Percentiles rank a stretch among this genome's conserved stretches.
Evolutionary conservation across 73 alveolate genomes (phyloP).

Genomic region (Effrenium voratum): DNA sequence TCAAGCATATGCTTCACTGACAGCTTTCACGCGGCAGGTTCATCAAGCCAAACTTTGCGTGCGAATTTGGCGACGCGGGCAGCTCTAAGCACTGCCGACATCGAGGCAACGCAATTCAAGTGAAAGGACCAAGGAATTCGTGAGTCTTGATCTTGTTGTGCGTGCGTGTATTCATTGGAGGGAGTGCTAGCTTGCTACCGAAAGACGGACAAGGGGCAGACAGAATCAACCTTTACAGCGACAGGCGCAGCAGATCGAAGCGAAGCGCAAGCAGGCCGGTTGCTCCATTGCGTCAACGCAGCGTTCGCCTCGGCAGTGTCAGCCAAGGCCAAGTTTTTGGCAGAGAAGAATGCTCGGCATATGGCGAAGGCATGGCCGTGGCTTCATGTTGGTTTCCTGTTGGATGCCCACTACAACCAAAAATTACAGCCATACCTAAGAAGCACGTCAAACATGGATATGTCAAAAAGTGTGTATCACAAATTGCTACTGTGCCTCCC

Average conservation of each 20-base stretch:
- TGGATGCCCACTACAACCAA: too few relatives aligned
- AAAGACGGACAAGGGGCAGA: too few relatives aligned
- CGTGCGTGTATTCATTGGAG: background rate
- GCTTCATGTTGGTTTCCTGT: too few relatives aligned
- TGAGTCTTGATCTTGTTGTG: background rate
- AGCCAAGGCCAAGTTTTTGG: conserved; percentile 40
- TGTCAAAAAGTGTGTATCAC: too few relatives aligned
- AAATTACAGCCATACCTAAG: too few relatives aligned
- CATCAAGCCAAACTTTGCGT: conserved; percentile 5
- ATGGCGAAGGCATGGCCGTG: conserved; percentile 38
- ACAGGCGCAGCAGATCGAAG: conserved; percentile 43
- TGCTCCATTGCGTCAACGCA: background rate
- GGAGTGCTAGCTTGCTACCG: too few relatives aligned
- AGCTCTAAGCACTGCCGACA: conserved; percentile 23
- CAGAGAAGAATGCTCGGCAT: conserved; percentile 49
- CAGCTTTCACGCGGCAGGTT: too few relatives aligned
- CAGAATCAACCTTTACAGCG: too few relatives aligned
- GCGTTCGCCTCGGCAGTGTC: background rate
- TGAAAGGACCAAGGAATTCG: background rate
- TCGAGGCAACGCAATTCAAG: background rate
- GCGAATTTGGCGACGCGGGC: conserved; percentile 16
- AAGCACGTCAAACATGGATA: too few relatives aligned
- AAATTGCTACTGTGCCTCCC: too few relatives aligned
- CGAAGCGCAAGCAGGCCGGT: conserved; percentile 36
- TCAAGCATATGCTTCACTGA: too few relatives aligned